These are phyloP conservation scores for Botrytis byssoidea DNA, from an alignment of 2,329 filamentous ascomycete genomes.

Conservation along the genomic window DNA sequence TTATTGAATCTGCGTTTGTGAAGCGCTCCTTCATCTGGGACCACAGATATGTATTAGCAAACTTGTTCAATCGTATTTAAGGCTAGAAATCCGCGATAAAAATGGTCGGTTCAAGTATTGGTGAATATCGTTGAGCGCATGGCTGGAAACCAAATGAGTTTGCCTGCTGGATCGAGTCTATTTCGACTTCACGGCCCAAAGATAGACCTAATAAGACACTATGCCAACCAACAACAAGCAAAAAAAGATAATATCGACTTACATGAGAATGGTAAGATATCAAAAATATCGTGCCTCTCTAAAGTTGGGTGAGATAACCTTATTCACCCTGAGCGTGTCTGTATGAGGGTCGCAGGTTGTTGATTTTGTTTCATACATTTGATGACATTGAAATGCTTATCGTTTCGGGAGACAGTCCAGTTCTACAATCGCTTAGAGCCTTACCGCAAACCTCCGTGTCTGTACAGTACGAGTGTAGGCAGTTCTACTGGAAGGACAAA, in stretches of 20 bases:
- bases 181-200: slow-evolving; percentile 15
- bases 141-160: neutral
- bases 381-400: slow-evolving; percentile 5
- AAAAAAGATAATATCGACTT: neutral
- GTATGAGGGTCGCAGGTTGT: neutral
- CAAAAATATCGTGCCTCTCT: neutral
- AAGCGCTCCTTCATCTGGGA: slow-evolving; percentile 6
- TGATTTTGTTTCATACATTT: neutral
- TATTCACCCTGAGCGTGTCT: neutral
- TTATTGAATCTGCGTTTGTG: neutral
- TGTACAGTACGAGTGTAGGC: neutral
- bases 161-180: slow-evolving; percentile 8
- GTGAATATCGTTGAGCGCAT: slow-evolving; percentile 11
- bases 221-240: neutral
- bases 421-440: slow-evolving; percentile 10
- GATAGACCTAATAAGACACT: slow-evolving; percentile 7
- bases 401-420: neutral
- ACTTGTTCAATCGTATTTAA: neutral
- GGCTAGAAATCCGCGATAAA: neutral
- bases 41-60: slow-evolving; percentile 14
- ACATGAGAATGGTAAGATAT: neutral
- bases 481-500: neutral
- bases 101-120: neutral
- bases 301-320: neutral
- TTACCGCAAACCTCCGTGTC: neutral